phyloP scores from a whole-genome alignment of 805 yeast genomes.

The Saccharomycopsis amapae region DNA sequence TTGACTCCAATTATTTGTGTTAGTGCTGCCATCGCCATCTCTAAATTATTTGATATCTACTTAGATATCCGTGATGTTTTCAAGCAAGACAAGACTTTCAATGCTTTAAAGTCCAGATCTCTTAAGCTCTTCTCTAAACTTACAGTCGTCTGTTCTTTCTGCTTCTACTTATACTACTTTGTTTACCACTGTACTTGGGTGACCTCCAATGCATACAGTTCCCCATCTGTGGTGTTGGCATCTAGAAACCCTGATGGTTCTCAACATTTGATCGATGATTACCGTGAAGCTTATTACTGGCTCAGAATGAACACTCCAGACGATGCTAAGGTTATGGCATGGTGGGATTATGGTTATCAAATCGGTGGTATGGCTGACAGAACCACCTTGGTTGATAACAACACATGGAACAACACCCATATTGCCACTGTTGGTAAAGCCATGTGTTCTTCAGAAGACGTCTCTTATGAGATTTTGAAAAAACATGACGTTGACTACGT shows the following conservation, averaged over 20 bases:
- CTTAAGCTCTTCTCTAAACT: slow-evolving; percentile 44
- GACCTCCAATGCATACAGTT: slow-evolving; percentile 89
- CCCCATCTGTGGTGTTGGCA: slow-evolving; percentile 94
- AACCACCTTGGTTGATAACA: slow-evolving; percentile 95
- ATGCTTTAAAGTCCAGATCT: slow-evolving; percentile 14
- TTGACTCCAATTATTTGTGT: slow-evolving; percentile 96
- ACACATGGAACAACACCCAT: slow-evolving; percentile 99
- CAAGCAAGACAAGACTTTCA: background rate
- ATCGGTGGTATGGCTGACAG: slow-evolving; percentile 99
- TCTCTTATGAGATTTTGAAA: slow-evolving; percentile 78
- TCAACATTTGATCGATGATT: slow-evolving; percentile 82
- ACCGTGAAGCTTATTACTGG: slow-evolving; percentile 99
- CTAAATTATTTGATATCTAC: slow-evolving; percentile 78
- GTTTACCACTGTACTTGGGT: slow-evolving; percentile 97
- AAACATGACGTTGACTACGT: slow-evolving; percentile 95
- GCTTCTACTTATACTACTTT: slow-evolving; percentile 68
- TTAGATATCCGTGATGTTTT: slow-evolving; percentile 44
- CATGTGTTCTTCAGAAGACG: slow-evolving; percentile 84
- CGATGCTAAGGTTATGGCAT: slow-evolving; percentile 92
- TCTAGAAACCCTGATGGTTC: slow-evolving; percentile 81
- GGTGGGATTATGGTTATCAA: slow-evolving; percentile 99
- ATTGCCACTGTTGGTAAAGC: slow-evolving; percentile 99
- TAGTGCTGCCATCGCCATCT: slow-evolving; percentile 80
- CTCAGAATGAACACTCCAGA: slow-evolving; percentile 95
- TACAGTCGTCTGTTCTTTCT: slow-evolving; percentile 59